A percentile compares a stretch with the other conserved stretches of the same genome.
phyloP scores from a whole-genome alignment of 148 eudicot species.

The Talinum fruticosum region DNA sequence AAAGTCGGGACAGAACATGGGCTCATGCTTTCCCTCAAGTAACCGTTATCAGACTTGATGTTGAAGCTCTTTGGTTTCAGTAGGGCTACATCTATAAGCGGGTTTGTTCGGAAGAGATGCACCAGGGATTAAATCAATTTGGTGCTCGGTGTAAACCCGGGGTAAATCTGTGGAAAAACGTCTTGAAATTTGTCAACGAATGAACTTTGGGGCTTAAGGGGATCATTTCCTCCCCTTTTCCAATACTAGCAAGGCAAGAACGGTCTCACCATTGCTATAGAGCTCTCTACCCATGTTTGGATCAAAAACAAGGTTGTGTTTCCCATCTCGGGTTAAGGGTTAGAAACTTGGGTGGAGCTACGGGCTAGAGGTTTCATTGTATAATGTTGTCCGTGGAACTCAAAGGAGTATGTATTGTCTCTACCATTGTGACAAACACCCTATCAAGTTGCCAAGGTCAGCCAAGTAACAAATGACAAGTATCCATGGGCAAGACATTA shows the following conservation, averaged over 20 bases:
- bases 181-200: too few species aligned
- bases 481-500: not conserved
- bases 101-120: not conserved
- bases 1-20: not conserved
- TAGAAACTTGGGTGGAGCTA: not conserved
- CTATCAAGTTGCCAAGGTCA: not conserved
- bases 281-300: too few species aligned
- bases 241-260: too few species aligned
- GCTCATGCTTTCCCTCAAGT: not conserved
- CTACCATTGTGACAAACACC: not conserved
- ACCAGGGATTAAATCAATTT: not conserved
- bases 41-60: not conserved
- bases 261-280: too few species aligned
- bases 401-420: not conserved
- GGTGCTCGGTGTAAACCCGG: not conserved
- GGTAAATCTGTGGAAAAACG: not conserved
- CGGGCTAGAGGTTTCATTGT: not conserved
- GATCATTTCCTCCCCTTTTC: too few species aligned
- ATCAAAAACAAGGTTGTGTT: too few species aligned
- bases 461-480: not conserved
- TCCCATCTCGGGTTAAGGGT: not conserved
- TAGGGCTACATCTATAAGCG: not conserved
- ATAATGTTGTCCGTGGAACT: not conserved
- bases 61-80: not conserved
- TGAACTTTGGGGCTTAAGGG: too few species aligned